Evolutionary conservation across 495 filamentous ascomycete genomes (phyloP), one percentile per base, ranked within the genome.

Genomic region (Trypethelium eluteriae): DNA sequence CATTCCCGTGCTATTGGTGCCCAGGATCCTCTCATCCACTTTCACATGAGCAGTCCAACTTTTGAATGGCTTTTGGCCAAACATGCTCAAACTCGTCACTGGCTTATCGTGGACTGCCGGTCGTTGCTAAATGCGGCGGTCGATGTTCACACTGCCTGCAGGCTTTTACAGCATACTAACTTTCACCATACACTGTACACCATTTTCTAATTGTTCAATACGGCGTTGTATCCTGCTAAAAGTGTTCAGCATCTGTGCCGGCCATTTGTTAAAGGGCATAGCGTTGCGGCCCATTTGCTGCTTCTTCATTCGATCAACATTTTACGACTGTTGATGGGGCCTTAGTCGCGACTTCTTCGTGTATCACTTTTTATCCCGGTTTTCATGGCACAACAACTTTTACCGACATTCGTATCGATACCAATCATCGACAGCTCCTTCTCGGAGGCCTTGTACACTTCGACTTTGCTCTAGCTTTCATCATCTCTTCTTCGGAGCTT

Each of bases 381-480:
- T 63, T 59, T 47, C 41, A 41, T 63, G 14, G n/a, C n/a, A 63
- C 38, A 63, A 10, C 38, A 63, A n/a, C 35, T 38, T 25, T 63
- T 41, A 10, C 25, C 4, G 9, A 36, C 5, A 7, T 53, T 25
- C 49, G 36, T 32, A 7, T 35, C 25, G 25, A 59, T 59, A 36
- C 32, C 53, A 59, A 18, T 36, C 25, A 25, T 25, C 25, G 53
- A 36, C 25, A 59, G 25, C 6, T 59, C 11, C 32, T 9, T 18
- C 36, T 32, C 14, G 14, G 53, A 59, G 18, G 53, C 11, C 25
- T 63, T 63, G 38, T 7, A 3, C 35, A 39, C 41, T 14, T 5
- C 10, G 34, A 41, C 14, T 63, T 63, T 62, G 59, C 38, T 63
- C 41, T 32, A 14, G 5, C 41, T 63, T 36, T 59, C 53, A n/a